Evolutionary conservation across 331 rosid species (phyloP).

Genomic region (Arachis monticola): DNA sequence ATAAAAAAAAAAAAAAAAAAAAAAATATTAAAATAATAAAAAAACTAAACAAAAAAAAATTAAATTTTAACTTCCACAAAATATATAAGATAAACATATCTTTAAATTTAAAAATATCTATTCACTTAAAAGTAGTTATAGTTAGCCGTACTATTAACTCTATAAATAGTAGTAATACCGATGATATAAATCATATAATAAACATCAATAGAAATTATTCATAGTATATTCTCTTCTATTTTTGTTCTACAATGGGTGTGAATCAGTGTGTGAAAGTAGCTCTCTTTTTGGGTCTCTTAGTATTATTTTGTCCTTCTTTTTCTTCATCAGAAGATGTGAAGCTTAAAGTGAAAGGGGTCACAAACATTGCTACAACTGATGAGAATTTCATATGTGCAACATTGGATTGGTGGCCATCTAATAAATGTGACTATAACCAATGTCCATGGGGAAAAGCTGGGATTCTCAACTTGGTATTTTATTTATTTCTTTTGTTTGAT

Average conservation of each 20-base stretch:
- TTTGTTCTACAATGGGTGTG: slow-evolving; percentile 19
- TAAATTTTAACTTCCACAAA: no score
- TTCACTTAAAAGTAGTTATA: neutral
- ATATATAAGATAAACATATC: neutral
- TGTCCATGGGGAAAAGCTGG: slow-evolving; percentile 69
- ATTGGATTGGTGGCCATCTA: slow-evolving; percentile 72
- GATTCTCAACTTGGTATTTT: slow-evolving; percentile 55
- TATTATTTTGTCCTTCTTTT: slow-evolving; percentile 24
- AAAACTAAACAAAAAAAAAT: no score
- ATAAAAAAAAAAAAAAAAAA: no score
- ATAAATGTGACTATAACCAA: slow-evolving; percentile 59
- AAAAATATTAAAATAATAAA: no score
- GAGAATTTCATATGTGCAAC: slow-evolving; percentile 71
- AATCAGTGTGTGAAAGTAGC: neutral
- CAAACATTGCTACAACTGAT: slow-evolving; percentile 54
- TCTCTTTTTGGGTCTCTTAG: slow-evolving; percentile 8
- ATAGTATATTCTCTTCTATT: neutral
- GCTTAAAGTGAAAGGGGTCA: slow-evolving; percentile 46
- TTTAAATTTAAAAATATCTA: no score
- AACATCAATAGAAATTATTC: neutral
- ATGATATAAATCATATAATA: neutral
- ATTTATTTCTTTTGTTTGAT: neutral
- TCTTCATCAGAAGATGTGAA: slow-evolving; percentile 45
- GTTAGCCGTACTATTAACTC: neutral
- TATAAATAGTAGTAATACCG: neutral